These are phyloP conservation scores for Suillus americanus DNA, from an alignment of 768 basidiomycete species.

Conservation along the genomic window DNA sequence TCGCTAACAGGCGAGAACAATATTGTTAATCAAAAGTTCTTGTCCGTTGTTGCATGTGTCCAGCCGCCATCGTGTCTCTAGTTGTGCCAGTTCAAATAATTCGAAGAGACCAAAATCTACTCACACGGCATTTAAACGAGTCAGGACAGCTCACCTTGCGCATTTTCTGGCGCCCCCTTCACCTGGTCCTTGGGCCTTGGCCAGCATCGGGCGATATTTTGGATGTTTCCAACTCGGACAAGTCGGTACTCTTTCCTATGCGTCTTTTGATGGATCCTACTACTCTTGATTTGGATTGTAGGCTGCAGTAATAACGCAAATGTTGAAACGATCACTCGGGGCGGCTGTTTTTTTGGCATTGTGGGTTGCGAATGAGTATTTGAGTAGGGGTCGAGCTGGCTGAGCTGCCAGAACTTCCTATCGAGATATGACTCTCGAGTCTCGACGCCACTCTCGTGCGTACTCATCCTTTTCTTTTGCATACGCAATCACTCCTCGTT, in stretches of 20 bases:
- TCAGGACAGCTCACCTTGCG: background rate
- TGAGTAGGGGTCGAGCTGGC: background rate
- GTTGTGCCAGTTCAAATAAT: background rate
- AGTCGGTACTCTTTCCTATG: background rate
- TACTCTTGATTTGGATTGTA: background rate
- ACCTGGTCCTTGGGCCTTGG: background rate
- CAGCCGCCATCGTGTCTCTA: background rate
- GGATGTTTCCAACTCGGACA: background rate
- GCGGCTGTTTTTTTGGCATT: background rate
- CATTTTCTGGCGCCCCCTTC: background rate
- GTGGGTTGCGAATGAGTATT: background rate
- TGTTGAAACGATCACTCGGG: background rate
- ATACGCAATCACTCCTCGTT: no score
- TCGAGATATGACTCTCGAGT: no score
- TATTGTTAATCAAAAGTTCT: background rate
- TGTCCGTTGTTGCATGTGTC: background rate
- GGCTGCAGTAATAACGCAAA: background rate
- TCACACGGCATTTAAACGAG: background rate
- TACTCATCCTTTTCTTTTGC: no score
- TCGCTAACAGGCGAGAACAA: background rate
- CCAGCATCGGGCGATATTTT: background rate
- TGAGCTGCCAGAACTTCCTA: background rate
- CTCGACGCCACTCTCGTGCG: no score
- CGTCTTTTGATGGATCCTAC: background rate
- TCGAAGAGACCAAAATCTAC: background rate